Base-by-base conservation (phyloP, 2,329 filamentous ascomycete species). In the Drechslerella coelobrocha region DNA sequence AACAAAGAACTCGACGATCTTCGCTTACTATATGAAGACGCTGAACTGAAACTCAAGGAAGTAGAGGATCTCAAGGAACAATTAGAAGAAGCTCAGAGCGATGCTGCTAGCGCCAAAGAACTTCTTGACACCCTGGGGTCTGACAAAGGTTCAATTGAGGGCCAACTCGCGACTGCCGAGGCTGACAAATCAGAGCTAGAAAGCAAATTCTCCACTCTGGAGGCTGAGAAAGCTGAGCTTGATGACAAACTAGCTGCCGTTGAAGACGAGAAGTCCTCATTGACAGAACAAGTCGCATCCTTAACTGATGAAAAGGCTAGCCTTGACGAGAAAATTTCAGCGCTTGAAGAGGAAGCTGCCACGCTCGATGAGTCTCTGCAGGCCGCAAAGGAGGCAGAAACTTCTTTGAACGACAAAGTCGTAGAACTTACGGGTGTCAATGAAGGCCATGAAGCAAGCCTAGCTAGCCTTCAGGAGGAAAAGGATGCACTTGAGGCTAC, bases 131-230 rank as follows among this genome's bases (percentile, higher is more conserved):
- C 56, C 12, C 45, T 61, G 14, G 56, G 56, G 47, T 61, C 63
- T 12, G 63, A 68, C 41, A 68, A 61, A 24, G 63, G 27, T 17
- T 60, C 56, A 10, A 56, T 68, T 19, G 56, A 68, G 52, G 43
- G 37, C 48, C 61, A 57, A 34, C 12, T 60, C 21, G 31, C 56
- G 1, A 39, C 56, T 41, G 29, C 53, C 24, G 57, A 61, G 26
- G 48, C 47, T n/a, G 57, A 61, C 8, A 52, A 52, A 31, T n/a
- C 56, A 1, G 56, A 61, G 2, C 26, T 61, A 5, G 41, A 59
- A n/a, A 8, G 17, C 26, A 60, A 60, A 19, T 2, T 52, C 8
- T 8, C 56, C 27, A 14, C 50, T 14, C 45, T 50, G 21, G 52
- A 65, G 12, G 23, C 31, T 24, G 53, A 65, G 39, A 41, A 34